Evolutionary conservation across 2,329 filamentous ascomycete genomes (phyloP).

Genomic region (Fusarium liriodendri): DNA sequence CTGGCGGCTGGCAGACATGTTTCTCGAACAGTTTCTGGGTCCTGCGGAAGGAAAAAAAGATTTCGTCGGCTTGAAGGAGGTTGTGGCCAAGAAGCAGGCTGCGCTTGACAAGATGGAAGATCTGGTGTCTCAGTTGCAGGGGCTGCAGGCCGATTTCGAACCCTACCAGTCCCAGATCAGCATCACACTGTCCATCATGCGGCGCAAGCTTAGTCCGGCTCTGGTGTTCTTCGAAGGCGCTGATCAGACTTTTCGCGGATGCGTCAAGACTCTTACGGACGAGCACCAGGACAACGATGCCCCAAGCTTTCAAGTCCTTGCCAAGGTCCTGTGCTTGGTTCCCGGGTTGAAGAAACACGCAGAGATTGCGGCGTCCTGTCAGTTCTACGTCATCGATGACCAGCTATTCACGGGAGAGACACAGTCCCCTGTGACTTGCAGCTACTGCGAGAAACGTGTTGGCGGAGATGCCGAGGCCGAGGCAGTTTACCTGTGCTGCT

Average conservation of each 20-base stretch:
- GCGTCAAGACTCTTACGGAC: neutral
- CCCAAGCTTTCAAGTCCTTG: neutral
- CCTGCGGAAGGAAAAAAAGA: rapidly evolving
- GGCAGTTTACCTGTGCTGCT: neutral
- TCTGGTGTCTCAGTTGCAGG: neutral
- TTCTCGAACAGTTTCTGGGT: neutral
- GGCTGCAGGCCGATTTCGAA: neutral
- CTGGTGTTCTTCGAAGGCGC: neutral
- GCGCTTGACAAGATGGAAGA: neutral
- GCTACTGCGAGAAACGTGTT: neutral
- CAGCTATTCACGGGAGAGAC: neutral
- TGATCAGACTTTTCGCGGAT: neutral
- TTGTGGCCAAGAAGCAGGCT: neutral
- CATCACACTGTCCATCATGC: neutral
- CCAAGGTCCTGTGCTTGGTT: neutral
- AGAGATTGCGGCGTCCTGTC: neutral
- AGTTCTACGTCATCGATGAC: neutral
- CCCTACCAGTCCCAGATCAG: neutral
- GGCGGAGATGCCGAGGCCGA: neutral
- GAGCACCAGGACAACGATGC: neutral
- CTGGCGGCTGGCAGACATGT: neutral
- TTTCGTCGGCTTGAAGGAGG: neutral
- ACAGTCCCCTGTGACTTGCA: neutral
- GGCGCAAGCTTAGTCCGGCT: neutral
- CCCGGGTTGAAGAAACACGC: neutral